Evolutionary conservation across 345 rosid genomes (phyloP).

Genomic region (Linum lewisii): DNA sequence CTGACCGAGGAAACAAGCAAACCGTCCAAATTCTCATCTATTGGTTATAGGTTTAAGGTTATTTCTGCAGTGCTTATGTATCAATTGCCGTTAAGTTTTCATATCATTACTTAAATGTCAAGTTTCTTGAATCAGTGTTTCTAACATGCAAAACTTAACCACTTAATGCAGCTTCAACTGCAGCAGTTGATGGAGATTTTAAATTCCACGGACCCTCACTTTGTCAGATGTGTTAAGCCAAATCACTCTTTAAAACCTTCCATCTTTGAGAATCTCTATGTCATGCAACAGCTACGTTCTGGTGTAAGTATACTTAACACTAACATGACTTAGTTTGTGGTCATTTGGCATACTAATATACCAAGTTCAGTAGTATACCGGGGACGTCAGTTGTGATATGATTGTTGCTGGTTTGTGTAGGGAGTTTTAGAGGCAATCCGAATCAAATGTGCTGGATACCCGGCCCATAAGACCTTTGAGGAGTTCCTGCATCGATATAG

Average conservation of each 20-base stretch:
- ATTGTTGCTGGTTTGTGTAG: slow-evolving; percentile 34
- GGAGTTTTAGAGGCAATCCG: slow-evolving; percentile 95
- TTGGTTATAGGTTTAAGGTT: slow-evolving; percentile 89
- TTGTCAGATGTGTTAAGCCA: slow-evolving; percentile 92
- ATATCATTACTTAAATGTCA: background rate
- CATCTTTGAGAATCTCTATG: slow-evolving; percentile 48
- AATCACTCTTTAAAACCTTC: slow-evolving; percentile 52
- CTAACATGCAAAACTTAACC: slow-evolving; percentile 1
- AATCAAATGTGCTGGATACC: slow-evolving; percentile 83
- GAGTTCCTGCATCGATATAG: slow-evolving; percentile 57
- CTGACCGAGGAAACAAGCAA: slow-evolving; percentile 57
- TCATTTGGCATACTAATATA: background rate
- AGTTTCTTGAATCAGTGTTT: background rate
- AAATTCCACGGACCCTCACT: slow-evolving; percentile 79
- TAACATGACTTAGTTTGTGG: too few relatives aligned
- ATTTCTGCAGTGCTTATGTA: slow-evolving; percentile 4
- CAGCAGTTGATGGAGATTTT: slow-evolving; percentile 88
- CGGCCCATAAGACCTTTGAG: slow-evolving; percentile 54
- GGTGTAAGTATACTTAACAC: slow-evolving; percentile 49
- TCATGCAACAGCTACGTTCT: slow-evolving; percentile 80
- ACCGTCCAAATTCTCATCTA: slow-evolving; percentile 75
- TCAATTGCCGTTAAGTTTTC: slow-evolving; percentile 4
- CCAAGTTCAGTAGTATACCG: too few relatives aligned
- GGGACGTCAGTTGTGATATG: slow-evolving; percentile 11
- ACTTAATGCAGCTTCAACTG: slow-evolving; percentile 70